These are phyloP conservation scores for Nicotiana attenuata DNA, from an alignment of 257 asterid genomes.

Conservation along the genomic window DNA sequence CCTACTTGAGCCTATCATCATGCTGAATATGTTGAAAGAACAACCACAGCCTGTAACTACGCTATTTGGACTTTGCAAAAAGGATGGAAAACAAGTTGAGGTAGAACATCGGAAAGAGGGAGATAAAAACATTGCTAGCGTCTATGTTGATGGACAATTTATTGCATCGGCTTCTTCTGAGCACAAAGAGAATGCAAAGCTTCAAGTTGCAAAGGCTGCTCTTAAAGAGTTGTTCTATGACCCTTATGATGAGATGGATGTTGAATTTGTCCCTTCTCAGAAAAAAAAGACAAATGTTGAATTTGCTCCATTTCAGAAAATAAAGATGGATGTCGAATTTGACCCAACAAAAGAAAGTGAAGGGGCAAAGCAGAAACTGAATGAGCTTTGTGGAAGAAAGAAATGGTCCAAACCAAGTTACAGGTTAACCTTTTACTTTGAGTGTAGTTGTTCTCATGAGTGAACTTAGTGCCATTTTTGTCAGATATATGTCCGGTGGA, in stretches of 20 bases:
- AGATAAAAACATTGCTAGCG: slow-evolving; percentile 42
- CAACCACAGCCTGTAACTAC: slow-evolving; percentile 80
- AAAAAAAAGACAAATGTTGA: background rate
- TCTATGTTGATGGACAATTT: slow-evolving; percentile 52
- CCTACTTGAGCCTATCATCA: slow-evolving; percentile 61
- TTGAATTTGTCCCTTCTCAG: background rate
- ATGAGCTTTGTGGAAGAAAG: slow-evolving; percentile 59
- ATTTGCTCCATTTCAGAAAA: background rate
- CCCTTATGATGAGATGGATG: background rate
- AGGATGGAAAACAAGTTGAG: slow-evolving; percentile 49
- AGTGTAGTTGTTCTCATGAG: background rate
- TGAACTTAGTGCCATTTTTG: background rate
- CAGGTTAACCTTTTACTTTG: slow-evolving; percentile 36
- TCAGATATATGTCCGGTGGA: background rate
- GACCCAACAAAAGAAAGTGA: slow-evolving; percentile 40
- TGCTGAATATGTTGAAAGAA: slow-evolving; percentile 41
- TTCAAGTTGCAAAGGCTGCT: slow-evolving; percentile 75
- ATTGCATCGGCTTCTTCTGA: slow-evolving; percentile 58
- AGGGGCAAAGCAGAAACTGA: slow-evolving; percentile 61
- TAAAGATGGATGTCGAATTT: slow-evolving; percentile 16
- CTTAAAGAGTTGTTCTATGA: slow-evolving; percentile 30
- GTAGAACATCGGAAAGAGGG: slow-evolving; percentile 39
- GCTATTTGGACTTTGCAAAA: slow-evolving; percentile 67
- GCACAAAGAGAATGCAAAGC: slow-evolving; percentile 68
- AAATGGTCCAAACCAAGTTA: slow-evolving; percentile 71